Percentiles rank a stretch among this genome's conserved stretches.
These are phyloP conservation scores for Cyberlindnera misumaiensis DNA, from an alignment of 805 yeast genomes.

Conservation along the genomic window DNA sequence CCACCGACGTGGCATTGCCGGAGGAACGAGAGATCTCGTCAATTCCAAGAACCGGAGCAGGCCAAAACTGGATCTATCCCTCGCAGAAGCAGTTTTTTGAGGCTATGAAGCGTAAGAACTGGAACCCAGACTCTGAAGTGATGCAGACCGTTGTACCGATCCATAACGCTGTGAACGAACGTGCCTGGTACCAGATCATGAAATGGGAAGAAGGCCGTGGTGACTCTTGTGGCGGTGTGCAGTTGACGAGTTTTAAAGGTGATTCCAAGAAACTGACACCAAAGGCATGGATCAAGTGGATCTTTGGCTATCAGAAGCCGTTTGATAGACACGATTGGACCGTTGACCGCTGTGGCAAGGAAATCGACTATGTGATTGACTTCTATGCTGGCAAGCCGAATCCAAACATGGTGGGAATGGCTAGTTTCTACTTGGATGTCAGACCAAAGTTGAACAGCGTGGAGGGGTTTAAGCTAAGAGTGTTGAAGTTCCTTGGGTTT, in stretches of 20 bases:
- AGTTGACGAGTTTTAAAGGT: conserved; percentile 81
- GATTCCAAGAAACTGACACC: conserved; percentile 84
- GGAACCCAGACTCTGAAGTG: conserved; percentile 76
- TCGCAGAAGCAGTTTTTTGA: conserved; percentile 91
- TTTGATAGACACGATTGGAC: conserved; percentile 97
- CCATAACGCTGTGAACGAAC: conserved; percentile 88
- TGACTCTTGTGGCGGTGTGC: conserved; percentile 75
- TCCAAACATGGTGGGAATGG: conserved; percentile 37
- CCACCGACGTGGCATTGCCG: conserved; percentile 42
- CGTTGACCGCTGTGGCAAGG: conserved; percentile 75
- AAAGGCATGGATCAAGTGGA: conserved; percentile 60
- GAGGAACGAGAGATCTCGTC: conserved; percentile 72
- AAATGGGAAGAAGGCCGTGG: conserved; percentile 70
- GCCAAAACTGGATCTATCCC: conserved; percentile 86
- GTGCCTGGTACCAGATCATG: conserved; percentile 81
- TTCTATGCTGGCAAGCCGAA: conserved; percentile 60
- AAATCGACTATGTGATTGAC: conserved; percentile 87
- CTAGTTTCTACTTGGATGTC: conserved; percentile 76
- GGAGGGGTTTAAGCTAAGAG: conserved; percentile 75
- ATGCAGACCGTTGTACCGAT: conserved; percentile 91
- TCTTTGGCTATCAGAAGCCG: conserved; percentile 67
- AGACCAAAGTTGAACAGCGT: conserved; percentile 80
- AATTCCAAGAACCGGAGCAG: conserved; percentile 71
- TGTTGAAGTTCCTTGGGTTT: conserved; percentile 54
- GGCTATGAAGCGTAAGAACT: conserved; percentile 87